Evolutionary conservation across 1,139 yeast genomes (phyloP).

Genomic region (Pichia sp.): DNA sequence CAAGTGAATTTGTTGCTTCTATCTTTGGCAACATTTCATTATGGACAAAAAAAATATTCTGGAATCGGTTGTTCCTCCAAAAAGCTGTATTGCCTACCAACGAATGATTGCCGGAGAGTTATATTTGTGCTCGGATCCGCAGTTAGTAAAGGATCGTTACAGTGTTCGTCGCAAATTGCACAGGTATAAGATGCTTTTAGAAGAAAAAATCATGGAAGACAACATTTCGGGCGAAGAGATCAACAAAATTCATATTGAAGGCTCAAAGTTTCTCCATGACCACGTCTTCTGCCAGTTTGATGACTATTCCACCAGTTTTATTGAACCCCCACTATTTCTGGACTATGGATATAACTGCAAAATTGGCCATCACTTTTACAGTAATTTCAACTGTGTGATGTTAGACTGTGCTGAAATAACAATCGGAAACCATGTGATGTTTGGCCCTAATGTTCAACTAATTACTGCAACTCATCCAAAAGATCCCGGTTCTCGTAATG

Average conservation of each 20-base stretch:
- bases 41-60: neutral
- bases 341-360: neutral
- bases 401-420: neutral
- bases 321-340: neutral
- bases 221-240: neutral
- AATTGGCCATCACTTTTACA: neutral
- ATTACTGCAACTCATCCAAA: neutral
- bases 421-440: neutral
- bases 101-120: neutral
- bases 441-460: neutral
- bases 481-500: neutral
- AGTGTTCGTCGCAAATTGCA: neutral
- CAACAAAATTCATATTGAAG: neutral
- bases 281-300: neutral
- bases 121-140: neutral
- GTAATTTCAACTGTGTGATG: neutral
- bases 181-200: neutral
- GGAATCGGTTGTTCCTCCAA: neutral
- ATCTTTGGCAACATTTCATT: no score
- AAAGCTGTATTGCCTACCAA: neutral
- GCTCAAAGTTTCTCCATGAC: neutral
- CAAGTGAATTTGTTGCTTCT: no score
- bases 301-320: neutral
- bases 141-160: neutral
- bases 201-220: neutral